Conservation (phyloP, 306 rosid genomes). For the Sicyos edulis region DNA sequence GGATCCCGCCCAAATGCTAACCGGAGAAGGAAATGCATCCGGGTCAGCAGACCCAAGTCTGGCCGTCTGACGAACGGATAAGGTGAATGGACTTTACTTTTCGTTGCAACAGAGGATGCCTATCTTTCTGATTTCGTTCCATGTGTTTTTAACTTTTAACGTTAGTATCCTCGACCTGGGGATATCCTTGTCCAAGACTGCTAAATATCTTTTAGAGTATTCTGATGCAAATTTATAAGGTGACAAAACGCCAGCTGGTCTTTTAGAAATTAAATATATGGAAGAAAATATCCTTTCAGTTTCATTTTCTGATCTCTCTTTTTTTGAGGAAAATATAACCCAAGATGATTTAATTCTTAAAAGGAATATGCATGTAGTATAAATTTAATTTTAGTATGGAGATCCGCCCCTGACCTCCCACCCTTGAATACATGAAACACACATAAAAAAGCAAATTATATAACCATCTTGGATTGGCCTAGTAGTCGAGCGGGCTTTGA, state of each 20-base stretch:
- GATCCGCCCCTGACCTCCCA: background rate
- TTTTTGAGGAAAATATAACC: background rate
- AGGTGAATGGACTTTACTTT: constrained; percentile 30
- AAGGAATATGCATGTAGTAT: background rate
- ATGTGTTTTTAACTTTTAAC: background rate
- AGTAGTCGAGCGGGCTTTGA: too few species aligned
- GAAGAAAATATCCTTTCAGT: background rate
- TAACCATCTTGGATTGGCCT: too few species aligned
- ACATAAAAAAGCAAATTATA: too few species aligned
- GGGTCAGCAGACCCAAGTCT: constrained; percentile 72
- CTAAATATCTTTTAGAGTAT: background rate
- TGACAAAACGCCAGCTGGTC: constrained; percentile 15
- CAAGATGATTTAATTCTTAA: background rate
- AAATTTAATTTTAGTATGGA: background rate
- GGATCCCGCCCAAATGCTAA: constrained; percentile 71
- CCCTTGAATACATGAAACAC: background rate
- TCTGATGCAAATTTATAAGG: background rate
- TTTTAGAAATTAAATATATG: background rate
- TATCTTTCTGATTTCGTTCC: background rate
- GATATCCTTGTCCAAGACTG: background rate
- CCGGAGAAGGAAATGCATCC: constrained; percentile 76
- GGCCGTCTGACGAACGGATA: constrained; percentile 43
- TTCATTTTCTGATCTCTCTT: background rate
- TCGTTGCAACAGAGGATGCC: background rate
- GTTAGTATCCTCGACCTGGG: background rate